phyloP scores from a whole-genome alignment of 129 eudicot species.

The Artemisia annua region DNA sequence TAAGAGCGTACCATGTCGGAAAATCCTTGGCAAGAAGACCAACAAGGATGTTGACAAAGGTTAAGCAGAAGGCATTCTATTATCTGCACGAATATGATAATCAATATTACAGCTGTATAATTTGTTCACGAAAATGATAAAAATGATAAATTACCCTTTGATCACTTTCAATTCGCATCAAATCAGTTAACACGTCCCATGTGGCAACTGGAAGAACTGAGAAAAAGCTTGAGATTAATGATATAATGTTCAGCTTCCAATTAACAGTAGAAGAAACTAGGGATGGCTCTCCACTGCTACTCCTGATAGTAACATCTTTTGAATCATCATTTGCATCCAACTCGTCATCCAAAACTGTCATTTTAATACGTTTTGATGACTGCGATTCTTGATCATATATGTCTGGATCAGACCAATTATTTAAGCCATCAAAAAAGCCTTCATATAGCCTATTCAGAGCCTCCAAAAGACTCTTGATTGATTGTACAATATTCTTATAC shows the following conservation, averaged over 20 bases:
- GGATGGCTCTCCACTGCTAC: slow-evolving; percentile 42
- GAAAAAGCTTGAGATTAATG: slow-evolving; percentile 65
- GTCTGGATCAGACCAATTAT: slow-evolving; percentile 32
- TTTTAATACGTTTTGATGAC: slow-evolving; percentile 37
- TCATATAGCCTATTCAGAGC: slow-evolving; percentile 58
- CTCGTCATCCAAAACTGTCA: slow-evolving; percentile 65
- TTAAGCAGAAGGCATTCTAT: slow-evolving; percentile 46
- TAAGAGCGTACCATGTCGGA: slow-evolving; percentile 63
- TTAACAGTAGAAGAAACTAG: slow-evolving; percentile 39
- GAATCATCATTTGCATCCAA: slow-evolving; percentile 67
- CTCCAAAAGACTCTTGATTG: slow-evolving; percentile 58
- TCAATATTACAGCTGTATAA: slow-evolving; percentile 6
- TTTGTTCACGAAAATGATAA: neutral
- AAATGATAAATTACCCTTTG: slow-evolving; percentile 46
- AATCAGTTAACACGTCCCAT: slow-evolving; percentile 74
- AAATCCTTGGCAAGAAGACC: slow-evolving; percentile 64
- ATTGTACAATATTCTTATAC: slow-evolving; percentile 40
- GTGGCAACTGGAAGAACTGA: slow-evolving; percentile 65
- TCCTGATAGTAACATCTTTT: slow-evolving; percentile 43
- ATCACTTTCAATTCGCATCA: slow-evolving; percentile 59
- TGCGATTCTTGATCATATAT: slow-evolving; percentile 36
- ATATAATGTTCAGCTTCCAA: slow-evolving; percentile 54
- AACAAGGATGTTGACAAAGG: slow-evolving; percentile 84
- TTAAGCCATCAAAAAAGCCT: slow-evolving; percentile 44
- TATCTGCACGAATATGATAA: slow-evolving; percentile 41